A percentile compares a stretch with the other conserved stretches of the same genome.
Evolutionary conservation across 106 monocot genomes (phyloP).

Genomic region (Dioscorea dumetorum): DNA sequence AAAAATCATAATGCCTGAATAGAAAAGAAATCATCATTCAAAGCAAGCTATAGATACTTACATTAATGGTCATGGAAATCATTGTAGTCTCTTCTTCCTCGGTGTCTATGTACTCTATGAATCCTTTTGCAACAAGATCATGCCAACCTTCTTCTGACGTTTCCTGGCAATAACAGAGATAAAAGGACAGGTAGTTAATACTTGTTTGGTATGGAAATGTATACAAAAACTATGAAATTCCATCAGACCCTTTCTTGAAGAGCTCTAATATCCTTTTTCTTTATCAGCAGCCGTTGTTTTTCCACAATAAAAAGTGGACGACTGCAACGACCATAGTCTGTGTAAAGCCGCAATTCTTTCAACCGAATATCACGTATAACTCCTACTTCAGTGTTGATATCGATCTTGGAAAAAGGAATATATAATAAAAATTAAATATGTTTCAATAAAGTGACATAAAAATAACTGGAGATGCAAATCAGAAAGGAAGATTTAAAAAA

Average conservation of each 20-base stretch:
- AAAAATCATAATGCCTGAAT: too few species aligned
- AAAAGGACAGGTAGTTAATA: not conserved
- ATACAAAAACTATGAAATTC: not conserved
- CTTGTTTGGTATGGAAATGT: not conserved
- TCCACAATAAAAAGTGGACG: conserved; percentile 98
- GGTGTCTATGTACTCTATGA: conserved; percentile 93
- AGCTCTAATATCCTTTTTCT: conserved; percentile 80
- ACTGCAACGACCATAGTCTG: conserved; percentile 93
- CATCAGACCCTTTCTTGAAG: conserved; percentile 72
- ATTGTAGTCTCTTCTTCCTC: conserved; percentile 98
- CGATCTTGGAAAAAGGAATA: conserved; percentile 51
- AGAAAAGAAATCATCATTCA: too few species aligned
- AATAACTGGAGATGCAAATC: too few species aligned
- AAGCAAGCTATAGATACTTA: conserved; percentile 23
- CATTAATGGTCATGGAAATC: conserved; percentile 99
- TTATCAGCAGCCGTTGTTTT: conserved; percentile 82
- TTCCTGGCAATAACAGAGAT: conserved; percentile 36
- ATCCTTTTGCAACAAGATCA: conserved; percentile 92
- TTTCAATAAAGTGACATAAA: too few species aligned
- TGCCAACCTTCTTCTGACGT: conserved; percentile 93
- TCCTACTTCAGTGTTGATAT: conserved; percentile 90
- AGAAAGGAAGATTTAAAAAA: too few species aligned
- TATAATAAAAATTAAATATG: not conserved
- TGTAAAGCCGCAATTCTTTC: conserved; percentile 85
- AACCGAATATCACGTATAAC: conserved; percentile 92